phyloP scores from a whole-genome alignment of 257 asterid species.

The Linderniella brevidens region DNA sequence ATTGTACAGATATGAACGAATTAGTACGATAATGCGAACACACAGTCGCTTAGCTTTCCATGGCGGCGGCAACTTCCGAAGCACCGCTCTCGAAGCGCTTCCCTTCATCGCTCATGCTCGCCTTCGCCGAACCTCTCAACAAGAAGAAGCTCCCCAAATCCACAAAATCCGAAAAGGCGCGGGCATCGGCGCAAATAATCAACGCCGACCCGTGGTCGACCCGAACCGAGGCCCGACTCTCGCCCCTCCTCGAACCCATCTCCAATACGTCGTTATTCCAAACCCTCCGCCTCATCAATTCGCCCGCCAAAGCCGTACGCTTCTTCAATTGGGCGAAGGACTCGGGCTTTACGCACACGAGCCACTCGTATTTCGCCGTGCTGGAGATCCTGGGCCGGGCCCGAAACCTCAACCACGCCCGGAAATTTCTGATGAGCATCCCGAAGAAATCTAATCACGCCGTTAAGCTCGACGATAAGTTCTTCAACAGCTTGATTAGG shows the following conservation, averaged over 20 bases:
- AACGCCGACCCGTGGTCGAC: constrained; percentile 54
- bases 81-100: too few species aligned
- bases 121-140: too few species aligned
- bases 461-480: constrained; percentile 37
- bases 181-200: constrained; percentile 34
- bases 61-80: too few species aligned
- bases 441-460: constrained; percentile 32
- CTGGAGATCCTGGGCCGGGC: constrained; percentile 44
- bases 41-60: too few species aligned
- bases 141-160: constrained; percentile 1
- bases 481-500: constrained; percentile 53
- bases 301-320: constrained; percentile 41
- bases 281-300: constrained; percentile 46
- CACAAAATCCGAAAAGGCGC: constrained; percentile 25
- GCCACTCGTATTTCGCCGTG: constrained; percentile 51
- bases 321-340: constrained; percentile 57
- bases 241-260: constrained; percentile 25
- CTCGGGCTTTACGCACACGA: constrained; percentile 36
- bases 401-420: constrained; percentile 51
- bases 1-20: too few species aligned
- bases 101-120: too few species aligned
- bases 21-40: too few species aligned
- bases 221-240: constrained; percentile 33
- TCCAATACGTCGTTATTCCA: constrained; percentile 59
- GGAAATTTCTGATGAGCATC: constrained; percentile 60